Evolutionary conservation across 805 yeast genomes (phyloP), one percentile per base, ranked within the genome.

Genomic region (Torulaspora franciscae): DNA sequence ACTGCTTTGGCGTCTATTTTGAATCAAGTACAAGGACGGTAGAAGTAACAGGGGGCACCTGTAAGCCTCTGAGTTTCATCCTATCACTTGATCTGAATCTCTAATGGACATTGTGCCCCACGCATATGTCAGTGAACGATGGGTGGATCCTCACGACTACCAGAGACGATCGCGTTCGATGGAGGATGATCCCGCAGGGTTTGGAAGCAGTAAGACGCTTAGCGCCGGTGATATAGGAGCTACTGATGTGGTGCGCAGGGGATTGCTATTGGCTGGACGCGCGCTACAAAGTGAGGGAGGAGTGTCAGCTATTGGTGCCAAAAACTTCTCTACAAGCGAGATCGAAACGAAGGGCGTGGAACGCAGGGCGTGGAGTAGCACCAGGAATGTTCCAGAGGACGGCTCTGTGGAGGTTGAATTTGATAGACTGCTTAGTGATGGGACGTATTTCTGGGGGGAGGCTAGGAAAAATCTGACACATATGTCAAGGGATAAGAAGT

Each of bases 371-470:
- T 22, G 33, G 8, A 47, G 44, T 32, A 44, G 52, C 46, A 45
- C 54, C 8, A 41, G 43, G 23, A 30, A 23, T 13, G 39, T 48
- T 4, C 66, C 67, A 1, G 46, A 48, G 6, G 52, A 56, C 13
- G 54, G 46, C 6, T 45, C 41, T 3, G 52, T 62, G 2, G 56
- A 61, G 37, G 34, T 29, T 4, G 33, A 53, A 26, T 62, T 62
- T 32, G 44, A 53, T 27, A 46, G 49, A 2, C 32, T 61, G 24
- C 38, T 61, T 34, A 43, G 55, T 23, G 56, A 54, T 46, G 55
- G 58, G 26, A 52, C 55, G 2, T 57, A 56, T 43, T 58, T 57
- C 35, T 61, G 65, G 57, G 56, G 55, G 13, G 54, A 58, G 14
- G 60, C 64, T 4, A 51, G 54, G 13, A 46, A 50, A 13, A 57